Evolutionary conservation across 805 yeast species (phyloP).

Genomic region (Saccharomycopsis sp.): DNA sequence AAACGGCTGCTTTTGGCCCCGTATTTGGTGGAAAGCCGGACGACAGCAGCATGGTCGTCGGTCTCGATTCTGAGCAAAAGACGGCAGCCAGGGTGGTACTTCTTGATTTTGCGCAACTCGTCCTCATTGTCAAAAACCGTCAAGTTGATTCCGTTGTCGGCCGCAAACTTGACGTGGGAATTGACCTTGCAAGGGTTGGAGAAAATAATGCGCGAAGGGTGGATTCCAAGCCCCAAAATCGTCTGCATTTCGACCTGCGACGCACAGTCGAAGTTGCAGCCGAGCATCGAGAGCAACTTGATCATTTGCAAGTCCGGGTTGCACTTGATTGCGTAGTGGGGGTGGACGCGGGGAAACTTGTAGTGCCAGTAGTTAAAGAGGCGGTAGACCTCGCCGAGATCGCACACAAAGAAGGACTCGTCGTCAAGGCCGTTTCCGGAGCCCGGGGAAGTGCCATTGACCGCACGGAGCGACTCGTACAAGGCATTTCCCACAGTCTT

Average conservation of each 20-base stretch:
- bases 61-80: conserved; percentile 78
- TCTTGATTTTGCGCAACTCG: conserved; percentile 69
- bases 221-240: conserved; percentile 55
- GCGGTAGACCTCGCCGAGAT: conserved; percentile 63
- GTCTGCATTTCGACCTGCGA: conserved; percentile 74
- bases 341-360: conserved; percentile 66
- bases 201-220: conserved; percentile 65
- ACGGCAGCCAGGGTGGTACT: conserved; percentile 61
- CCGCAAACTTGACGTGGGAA: conserved; percentile 71
- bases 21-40: conserved; percentile 81
- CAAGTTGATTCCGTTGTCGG: conserved; percentile 45
- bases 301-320: conserved; percentile 66
- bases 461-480: neutral
- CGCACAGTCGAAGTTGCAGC: conserved; percentile 89
- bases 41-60: conserved; percentile 81
- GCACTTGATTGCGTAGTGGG: conserved; percentile 95
- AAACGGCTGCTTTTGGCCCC: conserved; percentile 67
- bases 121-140: conserved; percentile 89
- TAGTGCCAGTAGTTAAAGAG: conserved; percentile 57
- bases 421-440: conserved; percentile 70
- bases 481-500: conserved; percentile 9
- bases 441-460: conserved; percentile 30
- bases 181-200: conserved; percentile 94
- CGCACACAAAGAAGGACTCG: conserved; percentile 84
- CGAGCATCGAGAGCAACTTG: conserved; percentile 48